phyloP scores from a whole-genome alignment of 805 yeast genomes.

The Tetrapisispora pingtungensis region DNA sequence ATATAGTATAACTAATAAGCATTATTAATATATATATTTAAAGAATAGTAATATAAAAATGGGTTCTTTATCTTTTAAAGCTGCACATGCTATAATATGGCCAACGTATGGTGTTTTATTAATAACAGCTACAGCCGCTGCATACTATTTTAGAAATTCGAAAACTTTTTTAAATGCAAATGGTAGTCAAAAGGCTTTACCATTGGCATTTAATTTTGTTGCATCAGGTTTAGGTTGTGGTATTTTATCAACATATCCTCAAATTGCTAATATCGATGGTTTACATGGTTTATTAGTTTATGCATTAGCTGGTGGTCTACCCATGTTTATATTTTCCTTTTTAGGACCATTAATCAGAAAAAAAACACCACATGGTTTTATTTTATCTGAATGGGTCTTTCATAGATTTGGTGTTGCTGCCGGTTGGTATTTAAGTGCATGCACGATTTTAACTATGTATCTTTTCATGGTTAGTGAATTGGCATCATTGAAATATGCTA shows the following conservation, averaged over 20 bases:
- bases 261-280: slow-evolving; percentile 79
- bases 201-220: slow-evolving; percentile 77
- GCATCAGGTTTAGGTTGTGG: slow-evolving; percentile 95
- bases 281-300: slow-evolving; percentile 81
- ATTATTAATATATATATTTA: no score
- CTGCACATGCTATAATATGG: slow-evolving; percentile 57
- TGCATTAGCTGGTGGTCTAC: slow-evolving; percentile 68
- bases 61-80: slow-evolving; percentile 40
- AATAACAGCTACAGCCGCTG: slow-evolving; percentile 45
- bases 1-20: no score
- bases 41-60: no score
- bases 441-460: slow-evolving; percentile 77
- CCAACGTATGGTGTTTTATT: slow-evolving; percentile 47
- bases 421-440: slow-evolving; percentile 64
- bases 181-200: slow-evolving; percentile 70
- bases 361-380: slow-evolving; percentile 82
- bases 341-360: slow-evolving; percentile 73
- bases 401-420: slow-evolving; percentile 65
- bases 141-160: slow-evolving; percentile 44
- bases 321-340: slow-evolving; percentile 72
- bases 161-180: slow-evolving; percentile 64
- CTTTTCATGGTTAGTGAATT: slow-evolving; percentile 82
- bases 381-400: slow-evolving; percentile 90
- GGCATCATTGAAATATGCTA: slow-evolving; percentile 67
- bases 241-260: slow-evolving; percentile 72